Evolutionary conservation across 257 asterid species (phyloP).

Genomic region (Plantago elongata): DNA sequence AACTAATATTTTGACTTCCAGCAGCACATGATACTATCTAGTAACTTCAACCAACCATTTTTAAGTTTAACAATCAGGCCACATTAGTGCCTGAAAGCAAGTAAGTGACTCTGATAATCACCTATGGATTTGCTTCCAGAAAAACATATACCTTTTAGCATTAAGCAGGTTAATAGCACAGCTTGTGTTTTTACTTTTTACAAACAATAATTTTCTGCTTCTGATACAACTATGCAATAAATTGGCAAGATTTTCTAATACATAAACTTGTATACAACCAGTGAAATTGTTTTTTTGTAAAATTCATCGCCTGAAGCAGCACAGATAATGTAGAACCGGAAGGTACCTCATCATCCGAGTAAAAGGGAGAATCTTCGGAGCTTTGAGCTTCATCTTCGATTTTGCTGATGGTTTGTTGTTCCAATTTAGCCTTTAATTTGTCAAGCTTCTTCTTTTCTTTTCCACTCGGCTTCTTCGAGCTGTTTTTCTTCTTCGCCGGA

Average conservation of each 20-base stretch:
- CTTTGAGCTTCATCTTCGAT: conserved; percentile 28
- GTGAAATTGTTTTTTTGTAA: too few species aligned
- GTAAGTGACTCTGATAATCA: background rate
- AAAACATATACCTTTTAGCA: background rate
- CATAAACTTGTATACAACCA: too few species aligned
- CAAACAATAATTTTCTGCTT: too few species aligned
- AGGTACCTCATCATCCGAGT: conserved; percentile 24
- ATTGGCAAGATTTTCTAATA: too few species aligned
- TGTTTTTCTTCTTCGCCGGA: conserved; percentile 17
- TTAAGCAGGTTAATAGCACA: background rate
- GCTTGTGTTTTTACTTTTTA: too few species aligned
- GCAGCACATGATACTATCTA: background rate
- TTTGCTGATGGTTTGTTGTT: conserved; percentile 23
- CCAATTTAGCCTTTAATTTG: conserved; percentile 16
- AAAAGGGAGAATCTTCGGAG: conserved; percentile 35
- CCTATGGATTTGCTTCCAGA: background rate
- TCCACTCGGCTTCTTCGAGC: conserved; percentile 18
- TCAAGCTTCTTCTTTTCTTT: conserved; percentile 15
- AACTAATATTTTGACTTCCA: conserved; percentile 1
- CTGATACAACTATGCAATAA: too few species aligned
- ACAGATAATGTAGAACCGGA: background rate
- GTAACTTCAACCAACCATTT: background rate
- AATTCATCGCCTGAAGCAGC: too few species aligned
- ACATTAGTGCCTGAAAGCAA: too few species aligned
- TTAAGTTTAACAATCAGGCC: background rate